Conservation (phyloP, 352 stramenopile species). For the Phytophthora pini region DNA sequence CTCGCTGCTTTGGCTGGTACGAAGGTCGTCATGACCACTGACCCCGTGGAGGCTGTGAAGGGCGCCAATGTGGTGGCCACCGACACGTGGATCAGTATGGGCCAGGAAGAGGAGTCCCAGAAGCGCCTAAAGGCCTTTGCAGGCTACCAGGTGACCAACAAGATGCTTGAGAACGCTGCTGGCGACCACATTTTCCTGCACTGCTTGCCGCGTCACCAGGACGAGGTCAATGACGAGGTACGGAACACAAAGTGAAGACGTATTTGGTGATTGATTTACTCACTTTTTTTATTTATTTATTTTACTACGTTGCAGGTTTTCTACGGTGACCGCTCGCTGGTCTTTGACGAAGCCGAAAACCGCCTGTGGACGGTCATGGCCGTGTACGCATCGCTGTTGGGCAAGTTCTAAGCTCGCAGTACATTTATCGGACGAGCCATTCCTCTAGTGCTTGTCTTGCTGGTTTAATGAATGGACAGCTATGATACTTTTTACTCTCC, state of each 20-base stretch:
- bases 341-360: constrained; percentile 98
- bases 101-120: constrained; percentile 94
- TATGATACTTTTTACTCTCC: constrained; percentile 3
- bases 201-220: constrained; percentile 96
- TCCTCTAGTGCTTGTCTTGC: constrained; percentile 7
- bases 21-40: constrained; percentile 81
- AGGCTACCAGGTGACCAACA: constrained; percentile 95
- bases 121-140: constrained; percentile 95
- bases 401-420: constrained; percentile 34
- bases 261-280: not conserved
- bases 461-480: constrained; percentile 31
- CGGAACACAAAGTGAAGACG: not conserved
- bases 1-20: constrained; percentile 82
- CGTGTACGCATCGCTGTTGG: constrained; percentile 77
- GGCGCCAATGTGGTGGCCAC: constrained; percentile 96
- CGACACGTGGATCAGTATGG: constrained; percentile 98
- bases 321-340: constrained; percentile 95
- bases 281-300: constrained; percentile 1
- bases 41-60: constrained; percentile 94
- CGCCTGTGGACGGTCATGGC: constrained; percentile 99
- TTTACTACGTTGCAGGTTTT: constrained; percentile 74
- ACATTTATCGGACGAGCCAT: constrained; percentile 5
- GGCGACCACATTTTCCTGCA: constrained; percentile 96
- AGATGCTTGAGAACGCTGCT: constrained; percentile 92
- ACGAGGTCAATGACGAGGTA: constrained; percentile 98